Evolutionary conservation across 208 protist genomes (phyloP), one percentile per base, ranked within the genome.

Genomic region (Leishmania arabica): DNA sequence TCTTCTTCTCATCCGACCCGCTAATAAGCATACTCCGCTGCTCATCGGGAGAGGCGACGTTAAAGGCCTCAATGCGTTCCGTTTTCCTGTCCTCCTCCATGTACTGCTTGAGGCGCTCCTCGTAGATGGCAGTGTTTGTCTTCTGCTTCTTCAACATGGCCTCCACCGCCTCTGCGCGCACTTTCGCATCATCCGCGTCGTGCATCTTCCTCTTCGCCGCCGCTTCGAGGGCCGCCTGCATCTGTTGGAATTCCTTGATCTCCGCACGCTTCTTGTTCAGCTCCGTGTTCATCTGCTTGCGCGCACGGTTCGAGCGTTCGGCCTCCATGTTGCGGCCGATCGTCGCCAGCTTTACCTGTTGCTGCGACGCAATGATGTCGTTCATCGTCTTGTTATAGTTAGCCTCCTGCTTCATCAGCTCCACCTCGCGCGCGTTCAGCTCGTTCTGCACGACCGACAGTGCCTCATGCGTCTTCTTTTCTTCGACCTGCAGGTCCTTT

Each of bases 351-450:
- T 87, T 83, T 3, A 93, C 69, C 34, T 89, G 83, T 27, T 85
- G 68, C 64, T 90, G 86, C 64, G 86, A 83, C 71, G 91, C 58
- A 13, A 53, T 80, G 31, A 92, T 66, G 17, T 90, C 68, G 37
- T 85, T 75, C 15, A 78, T 66, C 15, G 77, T 70, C 78, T 90
- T 75, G 84, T 95, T 86, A 84, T 97, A 90, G 21, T 74, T 79
- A 3, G 89, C 92, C 81, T 97, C 94, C 81, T 95, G 92, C 82
- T 93, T 93, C 92, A 97, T 97, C 49, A 97, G 84, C 86, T 93
- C 92, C 83, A 94, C 85, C 81, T 97, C 91, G 51, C 94, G 94
- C 58, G 86, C 81, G 79, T 97, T 96, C 24, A 97, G 84, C 77
- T 97, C 94, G 65, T 89, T 79, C 84, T 97, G 94, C 60, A 97